A percentile compares a stretch with the other conserved stretches of the same genome.
Evolutionary conservation across 495 filamentous ascomycete species (phyloP).

Genomic region (Lophiotrema nucula): DNA sequence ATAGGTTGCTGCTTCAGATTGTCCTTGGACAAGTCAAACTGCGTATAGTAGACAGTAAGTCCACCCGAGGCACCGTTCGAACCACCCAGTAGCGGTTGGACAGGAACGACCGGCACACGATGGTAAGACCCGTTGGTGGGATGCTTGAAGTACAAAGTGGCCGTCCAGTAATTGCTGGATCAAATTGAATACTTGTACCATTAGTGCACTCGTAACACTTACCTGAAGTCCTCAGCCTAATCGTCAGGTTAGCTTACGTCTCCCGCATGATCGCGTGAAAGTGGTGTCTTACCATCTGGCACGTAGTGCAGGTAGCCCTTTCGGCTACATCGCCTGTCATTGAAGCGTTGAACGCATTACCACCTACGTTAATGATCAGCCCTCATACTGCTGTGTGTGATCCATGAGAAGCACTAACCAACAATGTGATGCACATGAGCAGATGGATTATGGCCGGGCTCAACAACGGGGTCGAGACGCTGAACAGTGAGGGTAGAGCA

Average conservation of each 20-base stretch:
- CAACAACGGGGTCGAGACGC: slow-evolving; percentile 48
- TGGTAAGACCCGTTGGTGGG: slow-evolving; percentile 50
- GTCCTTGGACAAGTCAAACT: slow-evolving; percentile 44
- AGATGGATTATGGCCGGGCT: slow-evolving; percentile 43
- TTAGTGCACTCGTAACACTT: too few species aligned
- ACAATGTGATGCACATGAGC: slow-evolving; percentile 52
- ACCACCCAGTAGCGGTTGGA: slow-evolving; percentile 42
- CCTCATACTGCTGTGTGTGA: too few species aligned
- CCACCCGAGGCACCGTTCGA: slow-evolving; percentile 48
- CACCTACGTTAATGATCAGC: too few species aligned
- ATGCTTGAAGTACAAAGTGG: slow-evolving; percentile 52
- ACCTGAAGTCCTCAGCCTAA: too few species aligned
- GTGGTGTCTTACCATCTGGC: slow-evolving; percentile 33
- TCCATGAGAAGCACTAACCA: too few species aligned
- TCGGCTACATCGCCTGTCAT: slow-evolving; percentile 49
- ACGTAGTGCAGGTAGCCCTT: slow-evolving; percentile 47
- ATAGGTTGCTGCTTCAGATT: slow-evolving; percentile 47
- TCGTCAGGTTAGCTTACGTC: too few species aligned
- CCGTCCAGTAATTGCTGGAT: slow-evolving; percentile 43
- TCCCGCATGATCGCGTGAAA: too few species aligned
- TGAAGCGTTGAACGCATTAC: slow-evolving; percentile 51
- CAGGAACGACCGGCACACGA: slow-evolving; percentile 45
- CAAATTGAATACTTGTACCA: too few species aligned
- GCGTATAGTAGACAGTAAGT: slow-evolving; percentile 51
- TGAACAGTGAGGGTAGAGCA: slow-evolving; percentile 51